Evolutionary conservation across 73 alveolate genomes (phyloP).

Genomic region (Breviolum minutum): DNA sequence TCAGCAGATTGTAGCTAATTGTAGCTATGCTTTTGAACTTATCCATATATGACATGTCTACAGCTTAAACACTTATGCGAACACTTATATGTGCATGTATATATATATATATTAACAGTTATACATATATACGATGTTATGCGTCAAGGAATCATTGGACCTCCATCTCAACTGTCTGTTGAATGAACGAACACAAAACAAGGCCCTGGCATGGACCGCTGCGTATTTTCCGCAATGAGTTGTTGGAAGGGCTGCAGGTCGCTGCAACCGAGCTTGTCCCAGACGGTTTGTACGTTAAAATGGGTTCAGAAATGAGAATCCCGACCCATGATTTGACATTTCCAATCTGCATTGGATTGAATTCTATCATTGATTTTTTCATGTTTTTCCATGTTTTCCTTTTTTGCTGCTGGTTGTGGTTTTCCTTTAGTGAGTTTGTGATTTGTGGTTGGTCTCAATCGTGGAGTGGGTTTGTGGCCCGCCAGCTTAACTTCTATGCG

Average conservation of each 20-base stretch:
- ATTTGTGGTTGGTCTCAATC: too few relatives aligned
- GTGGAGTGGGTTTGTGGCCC: not conserved
- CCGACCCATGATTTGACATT: not conserved
- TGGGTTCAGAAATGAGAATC: not conserved
- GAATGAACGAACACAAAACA: too few relatives aligned
- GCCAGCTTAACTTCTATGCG: conserved; percentile 88
- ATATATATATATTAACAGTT: not conserved
- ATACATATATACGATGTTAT: not conserved
- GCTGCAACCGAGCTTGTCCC: not conserved
- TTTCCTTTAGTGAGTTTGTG: too few relatives aligned
- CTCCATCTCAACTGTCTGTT: too few relatives aligned
- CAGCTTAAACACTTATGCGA: too few relatives aligned
- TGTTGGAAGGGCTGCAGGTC: conserved; percentile 94
- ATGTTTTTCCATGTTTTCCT: not conserved
- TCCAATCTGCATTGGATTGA: not conserved
- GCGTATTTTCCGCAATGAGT: conserved; percentile 91
- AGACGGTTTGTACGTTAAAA: not conserved
- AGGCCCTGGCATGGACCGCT: conserved; percentile 95
- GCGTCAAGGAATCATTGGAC: not conserved
- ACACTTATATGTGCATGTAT: too few relatives aligned
- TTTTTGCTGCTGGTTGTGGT: too few relatives aligned
- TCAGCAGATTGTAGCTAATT: too few relatives aligned
- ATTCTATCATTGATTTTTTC: not conserved
- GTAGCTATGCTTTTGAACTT: too few relatives aligned
- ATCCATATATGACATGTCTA: too few relatives aligned